Percentiles rank a stretch among this genome's conserved stretches.
phyloP scores from a whole-genome alignment of 805 yeast species.

The Wickerhamomyces canadensis region DNA sequence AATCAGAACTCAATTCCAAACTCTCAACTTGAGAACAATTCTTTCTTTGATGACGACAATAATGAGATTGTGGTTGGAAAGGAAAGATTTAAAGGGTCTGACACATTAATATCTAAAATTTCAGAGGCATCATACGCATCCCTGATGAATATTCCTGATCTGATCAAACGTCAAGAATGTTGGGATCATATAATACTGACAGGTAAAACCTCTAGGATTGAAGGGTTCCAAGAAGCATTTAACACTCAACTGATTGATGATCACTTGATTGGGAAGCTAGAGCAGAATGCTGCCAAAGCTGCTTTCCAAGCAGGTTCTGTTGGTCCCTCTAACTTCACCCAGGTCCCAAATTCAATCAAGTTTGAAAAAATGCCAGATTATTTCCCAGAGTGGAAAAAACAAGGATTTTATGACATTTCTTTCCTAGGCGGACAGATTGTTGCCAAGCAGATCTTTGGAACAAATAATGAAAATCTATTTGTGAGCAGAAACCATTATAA shows the following conservation, averaged over 20 bases:
- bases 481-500: conserved; percentile 66
- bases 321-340: conserved; percentile 34
- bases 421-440: conserved; percentile 87
- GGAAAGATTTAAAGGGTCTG: conserved; percentile 82
- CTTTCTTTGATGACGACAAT: conserved; percentile 58
- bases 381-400: conserved; percentile 89
- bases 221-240: conserved; percentile 72
- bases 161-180: conserved; percentile 69
- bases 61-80: conserved; percentile 68
- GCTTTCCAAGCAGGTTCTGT: conserved; percentile 24
- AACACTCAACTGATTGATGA: conserved; percentile 51
- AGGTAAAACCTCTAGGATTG: conserved; percentile 73
- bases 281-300: conserved; percentile 24
- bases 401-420: conserved; percentile 68
- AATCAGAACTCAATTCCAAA: conserved; percentile 41
- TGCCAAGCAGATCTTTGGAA: conserved; percentile 74
- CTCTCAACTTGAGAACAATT: conserved; percentile 66
- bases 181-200: conserved; percentile 77
- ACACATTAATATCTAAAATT: conserved; percentile 48
- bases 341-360: conserved; percentile 75
- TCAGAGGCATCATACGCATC: conserved; percentile 48
- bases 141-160: conserved; percentile 55
- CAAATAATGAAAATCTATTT: conserved; percentile 55
- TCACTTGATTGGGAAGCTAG: conserved; percentile 39
- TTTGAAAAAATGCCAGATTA: conserved; percentile 78